Conservation (phyloP, 257 asterid species). For the Vinca minor region DNA sequence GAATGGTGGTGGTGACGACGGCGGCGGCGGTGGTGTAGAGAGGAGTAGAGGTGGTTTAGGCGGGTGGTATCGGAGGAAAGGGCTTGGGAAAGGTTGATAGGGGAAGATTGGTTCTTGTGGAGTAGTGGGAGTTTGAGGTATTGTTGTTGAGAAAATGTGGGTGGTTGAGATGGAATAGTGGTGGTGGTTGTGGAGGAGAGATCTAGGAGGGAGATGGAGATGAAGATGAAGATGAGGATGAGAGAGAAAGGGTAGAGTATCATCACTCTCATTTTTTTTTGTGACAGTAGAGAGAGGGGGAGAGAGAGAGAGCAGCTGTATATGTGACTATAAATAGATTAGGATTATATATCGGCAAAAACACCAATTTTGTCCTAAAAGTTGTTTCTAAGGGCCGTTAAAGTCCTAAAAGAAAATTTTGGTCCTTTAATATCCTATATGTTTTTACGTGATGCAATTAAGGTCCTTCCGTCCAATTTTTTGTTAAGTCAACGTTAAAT, state of each 20-base stretch:
- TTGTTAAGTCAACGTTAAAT: too few species aligned
- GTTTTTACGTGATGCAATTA: too few species aligned
- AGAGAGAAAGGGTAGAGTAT: slow-evolving; percentile 22
- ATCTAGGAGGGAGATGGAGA: slow-evolving; percentile 14
- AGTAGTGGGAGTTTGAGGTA: slow-evolving; percentile 60
- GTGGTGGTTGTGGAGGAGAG: slow-evolving; percentile 23
- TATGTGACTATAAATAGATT: not conserved
- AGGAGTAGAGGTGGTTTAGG: slow-evolving; percentile 29
- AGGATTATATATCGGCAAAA: not conserved
- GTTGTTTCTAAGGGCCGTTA: too few species aligned
- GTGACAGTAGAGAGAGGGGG: slow-evolving; percentile 3
- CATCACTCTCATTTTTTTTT: slow-evolving; percentile 12
- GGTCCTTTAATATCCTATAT: too few species aligned
- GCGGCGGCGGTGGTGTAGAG: slow-evolving; percentile 25
- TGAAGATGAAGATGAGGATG: slow-evolving; percentile 20
- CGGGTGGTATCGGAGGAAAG: slow-evolving; percentile 61
- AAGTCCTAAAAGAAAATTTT: too few species aligned
- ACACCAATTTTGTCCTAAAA: too few species aligned
- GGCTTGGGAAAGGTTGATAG: slow-evolving; percentile 40
- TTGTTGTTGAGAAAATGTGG: slow-evolving; percentile 16
- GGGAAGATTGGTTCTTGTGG: slow-evolving; percentile 38
- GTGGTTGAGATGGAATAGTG: slow-evolving; percentile 5
- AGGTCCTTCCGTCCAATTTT: too few species aligned
- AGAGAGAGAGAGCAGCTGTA: not conserved
- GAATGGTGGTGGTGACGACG: not conserved